Percentiles rank a stretch among this genome's conserved stretches.
These are phyloP conservation scores for Hygrophorus russula DNA, from an alignment of 768 basidiomycete genomes.

Conservation along the genomic window DNA sequence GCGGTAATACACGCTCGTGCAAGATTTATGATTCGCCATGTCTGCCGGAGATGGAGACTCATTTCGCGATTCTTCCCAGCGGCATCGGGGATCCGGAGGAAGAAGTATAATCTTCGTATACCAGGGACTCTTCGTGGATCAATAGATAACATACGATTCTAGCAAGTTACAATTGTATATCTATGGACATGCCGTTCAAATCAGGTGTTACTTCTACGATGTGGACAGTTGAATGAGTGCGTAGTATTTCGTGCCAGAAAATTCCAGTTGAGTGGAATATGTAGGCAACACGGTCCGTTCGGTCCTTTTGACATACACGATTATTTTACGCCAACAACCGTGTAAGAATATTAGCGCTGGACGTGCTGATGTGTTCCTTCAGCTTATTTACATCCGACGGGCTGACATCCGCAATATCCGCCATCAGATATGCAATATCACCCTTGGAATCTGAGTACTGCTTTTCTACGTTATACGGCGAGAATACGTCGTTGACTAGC, in stretches of 20 bases:
- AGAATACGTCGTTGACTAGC: constrained; percentile 88
- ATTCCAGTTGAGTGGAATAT: constrained; percentile 25
- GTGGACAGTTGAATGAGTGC: constrained; percentile 41
- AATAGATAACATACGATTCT: constrained; percentile 1
- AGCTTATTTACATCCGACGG: constrained; percentile 67
- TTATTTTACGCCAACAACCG: constrained; percentile 55
- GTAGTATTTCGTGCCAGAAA: constrained; percentile 1
- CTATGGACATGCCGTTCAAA: constrained; percentile 5
- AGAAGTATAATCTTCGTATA: constrained; percentile 35
- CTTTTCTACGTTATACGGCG: constrained; percentile 97
- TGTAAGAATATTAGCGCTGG: constrained; percentile 82
- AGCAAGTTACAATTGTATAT: constrained; percentile 7
- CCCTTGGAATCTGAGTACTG: constrained; percentile 98
- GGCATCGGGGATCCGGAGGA: constrained; percentile 96
- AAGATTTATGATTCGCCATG: constrained; percentile 98
- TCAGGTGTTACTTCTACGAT: background rate
- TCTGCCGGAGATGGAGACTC: constrained; percentile 91
- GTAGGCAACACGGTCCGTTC: constrained; percentile 23
- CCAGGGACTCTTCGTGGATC: background rate
- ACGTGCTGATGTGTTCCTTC: constrained; percentile 66
- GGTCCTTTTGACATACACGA: constrained; percentile 10
- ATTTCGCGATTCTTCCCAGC: constrained; percentile 84
- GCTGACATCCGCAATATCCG: constrained; percentile 90
- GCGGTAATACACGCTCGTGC: constrained; percentile 86
- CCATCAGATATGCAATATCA: constrained; percentile 90